These are phyloP conservation scores for Amyloporia xantha DNA, from an alignment of 768 basidiomycete genomes.

Conservation along the genomic window DNA sequence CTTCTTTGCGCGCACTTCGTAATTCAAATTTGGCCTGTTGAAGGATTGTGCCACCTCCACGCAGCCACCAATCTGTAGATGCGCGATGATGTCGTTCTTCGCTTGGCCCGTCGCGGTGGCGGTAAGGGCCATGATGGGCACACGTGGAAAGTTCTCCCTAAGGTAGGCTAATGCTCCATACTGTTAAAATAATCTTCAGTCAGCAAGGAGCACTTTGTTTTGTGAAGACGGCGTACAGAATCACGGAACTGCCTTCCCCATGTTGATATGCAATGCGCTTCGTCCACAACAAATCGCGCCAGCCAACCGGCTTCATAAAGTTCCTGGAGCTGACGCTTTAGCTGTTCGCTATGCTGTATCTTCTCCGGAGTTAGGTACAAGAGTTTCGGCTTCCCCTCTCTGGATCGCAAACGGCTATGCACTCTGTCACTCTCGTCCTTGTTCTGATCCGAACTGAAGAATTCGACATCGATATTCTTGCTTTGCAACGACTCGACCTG, in stretches of 20 bases:
- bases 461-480: slow-evolving; percentile 63
- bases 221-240: too few relatives aligned
- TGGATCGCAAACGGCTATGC: slow-evolving; percentile 37
- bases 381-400: slow-evolving; percentile 48
- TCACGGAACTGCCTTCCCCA: slow-evolving; percentile 95
- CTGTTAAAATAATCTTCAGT: slow-evolving; percentile 31
- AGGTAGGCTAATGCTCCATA: slow-evolving; percentile 63
- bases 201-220: background rate
- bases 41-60: slow-evolving; percentile 75
- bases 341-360: slow-evolving; percentile 52
- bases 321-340: slow-evolving; percentile 47
- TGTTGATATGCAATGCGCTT: slow-evolving; percentile 89
- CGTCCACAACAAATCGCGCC: slow-evolving; percentile 91
- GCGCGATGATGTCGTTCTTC: slow-evolving; percentile 69
- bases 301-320: slow-evolving; percentile 53
- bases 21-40: slow-evolving; percentile 88
- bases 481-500: slow-evolving; percentile 66
- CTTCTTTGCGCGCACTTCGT: slow-evolving; percentile 58
- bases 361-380: slow-evolving; percentile 94
- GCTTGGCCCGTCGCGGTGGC: slow-evolving; percentile 85
- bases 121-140: slow-evolving; percentile 95
- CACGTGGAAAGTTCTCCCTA: slow-evolving; percentile 64
- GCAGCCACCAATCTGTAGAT: slow-evolving; percentile 55
- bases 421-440: slow-evolving; percentile 32
- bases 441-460: slow-evolving; percentile 54